Percentiles rank a stretch among this genome's conserved stretches.
phyloP scores from a whole-genome alignment of 2,329 filamentous ascomycete genomes.

The Elsinoe australis region DNA sequence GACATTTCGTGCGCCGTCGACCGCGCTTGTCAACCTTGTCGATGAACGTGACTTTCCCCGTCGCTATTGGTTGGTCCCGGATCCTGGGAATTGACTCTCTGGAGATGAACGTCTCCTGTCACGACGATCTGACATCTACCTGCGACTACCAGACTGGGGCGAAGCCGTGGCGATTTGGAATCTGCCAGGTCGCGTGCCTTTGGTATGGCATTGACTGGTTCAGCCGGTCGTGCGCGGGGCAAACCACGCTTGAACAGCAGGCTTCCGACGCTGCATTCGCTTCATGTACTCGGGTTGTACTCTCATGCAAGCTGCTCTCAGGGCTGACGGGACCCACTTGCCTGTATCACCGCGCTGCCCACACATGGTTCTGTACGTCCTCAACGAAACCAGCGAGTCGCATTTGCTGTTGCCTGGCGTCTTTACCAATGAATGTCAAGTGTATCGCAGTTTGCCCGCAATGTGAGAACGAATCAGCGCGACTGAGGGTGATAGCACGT shows the following conservation, averaged over 20 bases:
- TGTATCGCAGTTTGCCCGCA: background rate
- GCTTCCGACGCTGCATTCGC: too few species aligned
- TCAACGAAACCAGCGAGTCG: conserved; percentile 1
- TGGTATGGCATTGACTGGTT: too few species aligned
- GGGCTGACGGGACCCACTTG: conserved; percentile 7
- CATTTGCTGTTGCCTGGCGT: background rate
- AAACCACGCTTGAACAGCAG: too few species aligned
- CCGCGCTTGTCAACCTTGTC: conserved; percentile 14
- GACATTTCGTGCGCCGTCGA: conserved; percentile 11
- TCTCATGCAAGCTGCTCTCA: background rate
- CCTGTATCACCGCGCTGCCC: background rate
- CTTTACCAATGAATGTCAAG: background rate
- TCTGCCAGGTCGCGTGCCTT: too few species aligned
- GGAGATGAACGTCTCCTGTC: too few species aligned
- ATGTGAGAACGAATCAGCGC: conserved; percentile 3
- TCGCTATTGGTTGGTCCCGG: conserved; percentile 6
- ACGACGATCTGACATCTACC: too few species aligned
- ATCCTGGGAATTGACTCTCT: conserved; percentile 1
- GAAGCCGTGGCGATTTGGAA: too few species aligned
- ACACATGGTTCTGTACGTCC: background rate
- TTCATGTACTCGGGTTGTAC: background rate
- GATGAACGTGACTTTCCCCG: background rate
- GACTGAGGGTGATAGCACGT: background rate
- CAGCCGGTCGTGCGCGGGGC: too few species aligned
- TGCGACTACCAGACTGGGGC: too few species aligned